A percentile compares a stretch with the other conserved stretches of the same genome.
Conservation (phyloP, 495 filamentous ascomycete species). For the Penicillium samsonianum region DNA sequence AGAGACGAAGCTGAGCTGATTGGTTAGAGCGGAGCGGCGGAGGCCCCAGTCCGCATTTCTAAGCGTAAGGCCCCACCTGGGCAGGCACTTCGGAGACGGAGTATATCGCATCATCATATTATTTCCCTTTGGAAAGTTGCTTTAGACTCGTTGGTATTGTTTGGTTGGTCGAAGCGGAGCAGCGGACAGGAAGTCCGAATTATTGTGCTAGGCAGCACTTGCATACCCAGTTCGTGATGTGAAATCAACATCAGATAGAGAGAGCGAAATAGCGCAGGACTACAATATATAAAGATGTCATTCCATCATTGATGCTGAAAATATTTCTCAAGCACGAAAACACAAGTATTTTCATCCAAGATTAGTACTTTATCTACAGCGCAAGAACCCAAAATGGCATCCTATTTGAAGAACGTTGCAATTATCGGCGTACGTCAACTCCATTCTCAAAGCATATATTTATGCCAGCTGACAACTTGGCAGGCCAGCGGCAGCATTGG, state of each 20-base stretch:
- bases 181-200: background rate
- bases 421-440: conserved; percentile 27
- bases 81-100: background rate
- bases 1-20: background rate
- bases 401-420: conserved; percentile 29
- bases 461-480: background rate
- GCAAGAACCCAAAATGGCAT: conserved; percentile 14
- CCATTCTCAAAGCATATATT: background rate
- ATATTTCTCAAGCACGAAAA: background rate
- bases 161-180: background rate
- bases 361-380: background rate
- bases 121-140: background rate
- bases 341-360: background rate
- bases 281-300: background rate
- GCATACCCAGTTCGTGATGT: background rate
- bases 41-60: background rate
- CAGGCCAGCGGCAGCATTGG: conserved; percentile 35
- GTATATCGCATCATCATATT: background rate
- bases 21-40: background rate
- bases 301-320: background rate
- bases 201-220: background rate
- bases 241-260: background rate
- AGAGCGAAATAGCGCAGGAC: background rate
- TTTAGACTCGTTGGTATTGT: background rate
- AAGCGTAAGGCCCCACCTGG: too few species aligned